Percentiles rank a stretch among this genome's conserved stretches.
phyloP scores from a whole-genome alignment of 2,329 filamentous ascomycete genomes.

The Zarea fungicola region DNA sequence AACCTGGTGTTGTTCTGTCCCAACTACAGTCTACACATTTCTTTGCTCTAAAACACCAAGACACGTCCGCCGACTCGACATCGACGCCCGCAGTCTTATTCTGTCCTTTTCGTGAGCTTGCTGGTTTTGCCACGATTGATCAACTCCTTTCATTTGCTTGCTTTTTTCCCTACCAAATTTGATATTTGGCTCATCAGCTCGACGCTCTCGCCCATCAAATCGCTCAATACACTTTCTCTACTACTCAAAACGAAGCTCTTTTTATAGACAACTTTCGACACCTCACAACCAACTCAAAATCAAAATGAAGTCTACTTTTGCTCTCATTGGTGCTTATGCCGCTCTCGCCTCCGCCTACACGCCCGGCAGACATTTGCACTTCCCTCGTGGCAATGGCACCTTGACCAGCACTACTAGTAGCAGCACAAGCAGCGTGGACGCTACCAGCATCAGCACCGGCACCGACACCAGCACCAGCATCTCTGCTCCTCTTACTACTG shows the following conservation, averaged over 20 bases:
- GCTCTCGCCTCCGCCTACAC: slow-evolving; percentile 37
- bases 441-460: too few relatives aligned
- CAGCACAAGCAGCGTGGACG: too few relatives aligned
- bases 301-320: slow-evolving; percentile 45
- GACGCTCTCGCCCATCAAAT: slow-evolving; percentile 20
- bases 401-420: too few relatives aligned
- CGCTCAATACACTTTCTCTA: slow-evolving; percentile 17
- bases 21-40: slow-evolving; percentile 11
- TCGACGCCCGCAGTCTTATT: slow-evolving; percentile 5
- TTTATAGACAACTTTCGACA: neutral
- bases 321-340: slow-evolving; percentile 41
- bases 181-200: too few relatives aligned
- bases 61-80: neutral
- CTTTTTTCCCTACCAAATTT: too few relatives aligned
- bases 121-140: slow-evolving; percentile 15
- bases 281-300: slow-evolving; percentile 16
- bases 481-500: too few relatives aligned
- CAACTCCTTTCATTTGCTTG: neutral
- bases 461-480: too few relatives aligned
- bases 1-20: slow-evolving; percentile 11
- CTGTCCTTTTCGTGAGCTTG: slow-evolving; percentile 13
- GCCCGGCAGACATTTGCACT: slow-evolving; percentile 14
- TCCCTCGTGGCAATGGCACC: slow-evolving; percentile 17
- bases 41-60: slow-evolving; percentile 7
- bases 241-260: slow-evolving; percentile 15